phyloP scores from a whole-genome alignment of 257 asterid species.

The Lithospermum erythrorhizon region DNA sequence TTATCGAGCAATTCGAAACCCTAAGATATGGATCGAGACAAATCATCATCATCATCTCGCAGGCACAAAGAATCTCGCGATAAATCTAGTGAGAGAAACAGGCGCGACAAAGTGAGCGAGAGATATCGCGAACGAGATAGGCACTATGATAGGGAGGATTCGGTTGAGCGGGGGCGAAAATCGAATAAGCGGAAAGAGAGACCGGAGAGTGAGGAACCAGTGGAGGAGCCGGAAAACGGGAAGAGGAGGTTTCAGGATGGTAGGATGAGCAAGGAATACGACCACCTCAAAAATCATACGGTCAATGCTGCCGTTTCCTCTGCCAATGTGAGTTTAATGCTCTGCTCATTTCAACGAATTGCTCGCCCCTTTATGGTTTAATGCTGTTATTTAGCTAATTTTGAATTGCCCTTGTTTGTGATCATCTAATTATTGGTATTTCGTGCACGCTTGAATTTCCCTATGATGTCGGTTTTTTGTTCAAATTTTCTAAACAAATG shows the following conservation, averaged over 20 bases:
- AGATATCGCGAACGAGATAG: no score
- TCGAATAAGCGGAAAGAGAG: constrained; percentile 7
- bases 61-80: constrained; percentile 4
- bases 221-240: constrained; percentile 8
- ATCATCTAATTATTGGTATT: no score
- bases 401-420: no score
- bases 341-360: no score
- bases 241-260: constrained; percentile 18
- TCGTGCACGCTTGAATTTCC: no score
- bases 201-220: constrained; percentile 23
- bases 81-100: constrained; percentile 3
- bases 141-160: constrained; percentile 57
- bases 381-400: no score
- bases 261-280: constrained; percentile 16
- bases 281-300: no score
- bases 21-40: background rate
- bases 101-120: constrained; percentile 5
- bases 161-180: constrained; percentile 35
- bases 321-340: constrained; percentile 56
- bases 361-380: no score
- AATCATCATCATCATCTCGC: constrained; percentile 1
- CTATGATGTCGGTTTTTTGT: no score
- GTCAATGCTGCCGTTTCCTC: constrained; percentile 23
- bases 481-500: no score
- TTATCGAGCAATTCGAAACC: background rate